Base-by-base conservation (phyloP, 2,329 filamentous ascomycete genomes). In the Hirsutella rhossiliensis region DNA sequence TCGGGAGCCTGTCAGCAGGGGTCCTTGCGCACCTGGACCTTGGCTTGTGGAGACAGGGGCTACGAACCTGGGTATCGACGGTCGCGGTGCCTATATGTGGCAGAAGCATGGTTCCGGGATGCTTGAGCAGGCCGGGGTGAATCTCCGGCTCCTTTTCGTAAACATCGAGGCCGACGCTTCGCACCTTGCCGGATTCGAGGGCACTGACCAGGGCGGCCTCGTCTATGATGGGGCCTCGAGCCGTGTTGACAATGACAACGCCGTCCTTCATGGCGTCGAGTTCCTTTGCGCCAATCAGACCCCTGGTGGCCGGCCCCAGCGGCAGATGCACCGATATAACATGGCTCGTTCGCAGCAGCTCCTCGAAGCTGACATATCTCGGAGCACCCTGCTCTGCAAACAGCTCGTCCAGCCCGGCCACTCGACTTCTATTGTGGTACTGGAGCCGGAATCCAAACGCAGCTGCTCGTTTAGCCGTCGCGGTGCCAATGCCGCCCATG, bases 21-120 rank as follows among this genome's bases (percentile, higher is more conserved):
- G 18, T 39, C 6, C 8, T 20, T 44, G 20, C 19, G 23, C 23
- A 23, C 23, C 23, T 23, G 23, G 4, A 23, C 7, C 23, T 23
- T 23, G n/a, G n/a, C 13, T 36, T 17, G n/a, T 36, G 15, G 34
- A 36, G 34, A 48, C 48, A 7, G 23, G 23, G 23, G 12, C 5
- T 36, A 36, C 34, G 8, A 4, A 36, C 34, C 49, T 57, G 42
- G 3, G 55, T 58, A 40, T 84, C 80, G 11, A 69, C 61, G 0
- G 78, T 83, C 61, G 71, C 77, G 0, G 80, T 85, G 0, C 81
- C 81, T 63, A 85, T 73, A 54, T 85, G 81, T 31, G 81, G 81
- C 38, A 84, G 60, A 17, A 84, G 62, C 44, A 82, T 64, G 1
- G 80, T 78, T 48, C 75, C 68, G 5, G 71, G 71, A 50, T 81